phyloP scores from a whole-genome alignment of 2,329 filamentous ascomycete species.

The Nemania diffusa region DNA sequence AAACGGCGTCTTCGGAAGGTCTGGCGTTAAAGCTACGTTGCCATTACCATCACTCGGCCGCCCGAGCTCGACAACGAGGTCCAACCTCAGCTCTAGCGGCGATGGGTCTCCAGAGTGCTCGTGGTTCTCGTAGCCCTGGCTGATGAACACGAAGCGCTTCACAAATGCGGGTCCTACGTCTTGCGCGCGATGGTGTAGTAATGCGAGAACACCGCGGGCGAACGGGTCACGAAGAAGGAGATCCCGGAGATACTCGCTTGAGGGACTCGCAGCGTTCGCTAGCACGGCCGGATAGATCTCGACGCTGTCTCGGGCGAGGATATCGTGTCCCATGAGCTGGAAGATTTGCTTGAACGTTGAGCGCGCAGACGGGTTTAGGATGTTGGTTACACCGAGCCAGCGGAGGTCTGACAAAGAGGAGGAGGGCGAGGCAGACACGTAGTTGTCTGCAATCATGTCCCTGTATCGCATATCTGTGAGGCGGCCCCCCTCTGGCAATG shows the following conservation, averaged over 20 bases:
- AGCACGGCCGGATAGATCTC: constrained; percentile 2
- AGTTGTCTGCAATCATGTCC: constrained; percentile 30
- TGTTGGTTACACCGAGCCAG: constrained; percentile 24
- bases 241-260: not conserved
- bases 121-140: constrained; percentile 15
- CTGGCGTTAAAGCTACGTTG: not conserved
- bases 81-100: constrained; percentile 4
- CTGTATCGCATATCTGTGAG: constrained; percentile 25
- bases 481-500: not conserved
- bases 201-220: constrained; percentile 12
- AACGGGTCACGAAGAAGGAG: constrained; percentile 11
- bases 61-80: constrained; percentile 30
- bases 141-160: constrained; percentile 21
- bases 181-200: not conserved
- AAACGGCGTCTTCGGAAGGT: too few species aligned
- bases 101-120: not conserved
- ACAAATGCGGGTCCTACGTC: not conserved
- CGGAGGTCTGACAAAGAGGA: constrained; percentile 5
- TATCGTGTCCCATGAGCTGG: not conserved
- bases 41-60: not conserved
- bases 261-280: not conserved
- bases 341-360: constrained; percentile 1
- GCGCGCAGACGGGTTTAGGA: constrained; percentile 9
- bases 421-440: not conserved
- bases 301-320: not conserved